Evolutionary conservation across 371 early-diverging fungal genomes (phyloP).

Genomic region (Amoeboaphelidium protococcarum): DNA sequence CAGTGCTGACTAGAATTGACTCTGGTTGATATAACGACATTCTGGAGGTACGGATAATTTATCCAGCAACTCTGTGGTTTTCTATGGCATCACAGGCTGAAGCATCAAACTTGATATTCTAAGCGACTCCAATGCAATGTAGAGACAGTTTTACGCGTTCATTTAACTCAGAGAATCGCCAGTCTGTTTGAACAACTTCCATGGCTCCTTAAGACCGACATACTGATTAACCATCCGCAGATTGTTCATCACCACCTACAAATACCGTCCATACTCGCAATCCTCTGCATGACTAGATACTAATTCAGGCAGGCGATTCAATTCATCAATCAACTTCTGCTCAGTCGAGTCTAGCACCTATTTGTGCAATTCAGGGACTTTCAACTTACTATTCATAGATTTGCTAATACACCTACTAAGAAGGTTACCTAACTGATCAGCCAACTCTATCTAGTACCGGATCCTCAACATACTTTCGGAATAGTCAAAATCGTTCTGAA

Average conservation of each 20-base stretch:
- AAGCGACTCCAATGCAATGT: constrained; percentile 39
- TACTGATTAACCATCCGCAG: constrained; percentile 36
- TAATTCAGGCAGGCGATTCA: background rate
- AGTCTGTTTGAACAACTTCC: constrained; percentile 28
- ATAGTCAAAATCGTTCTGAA: constrained; percentile 45
- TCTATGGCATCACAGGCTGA: constrained; percentile 65
- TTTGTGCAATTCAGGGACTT: background rate
- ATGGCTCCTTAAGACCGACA: constrained; percentile 43
- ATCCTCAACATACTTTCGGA: background rate
- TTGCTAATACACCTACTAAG: background rate
- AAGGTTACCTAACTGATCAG: background rate
- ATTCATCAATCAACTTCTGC: background rate
- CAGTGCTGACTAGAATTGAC: too few relatives aligned
- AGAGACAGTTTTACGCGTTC: constrained; percentile 19
- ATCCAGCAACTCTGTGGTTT: constrained; percentile 29
- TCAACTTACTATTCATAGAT: background rate
- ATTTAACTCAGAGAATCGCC: constrained; percentile 10
- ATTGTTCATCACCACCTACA: constrained; percentile 21
- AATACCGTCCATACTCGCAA: constrained; percentile 21
- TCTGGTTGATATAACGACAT: background rate
- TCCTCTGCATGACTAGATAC: constrained; percentile 11
- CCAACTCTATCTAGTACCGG: background rate
- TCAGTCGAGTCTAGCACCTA: background rate
- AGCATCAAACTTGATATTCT: constrained; percentile 43
- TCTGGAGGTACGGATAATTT: background rate